Percentiles rank a stretch among this genome's conserved stretches.
Evolutionary conservation across 257 asterid species (phyloP).

Genomic region (Prunella vulgaris): DNA sequence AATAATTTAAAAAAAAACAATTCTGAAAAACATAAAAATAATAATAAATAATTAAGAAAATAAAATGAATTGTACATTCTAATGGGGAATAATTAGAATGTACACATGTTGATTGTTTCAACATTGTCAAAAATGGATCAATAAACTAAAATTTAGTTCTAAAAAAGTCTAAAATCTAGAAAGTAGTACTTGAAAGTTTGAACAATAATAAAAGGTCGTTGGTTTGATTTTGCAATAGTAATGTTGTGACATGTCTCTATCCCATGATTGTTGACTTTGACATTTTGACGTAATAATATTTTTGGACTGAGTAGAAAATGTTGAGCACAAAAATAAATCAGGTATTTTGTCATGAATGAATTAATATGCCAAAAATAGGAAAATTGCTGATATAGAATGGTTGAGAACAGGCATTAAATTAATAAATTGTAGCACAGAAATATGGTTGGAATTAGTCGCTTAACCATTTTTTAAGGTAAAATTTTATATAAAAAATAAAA

Average conservation of each 20-base stretch:
- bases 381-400: neutral
- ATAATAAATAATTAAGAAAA: too few relatives aligned
- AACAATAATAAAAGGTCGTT: neutral
- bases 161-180: constrained; percentile 1
- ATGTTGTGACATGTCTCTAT: neutral
- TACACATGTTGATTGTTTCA: too few relatives aligned
- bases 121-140: too few relatives aligned
- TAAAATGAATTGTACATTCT: too few relatives aligned
- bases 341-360: constrained; percentile 12
- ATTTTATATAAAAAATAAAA: too few relatives aligned
- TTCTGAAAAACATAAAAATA: too few relatives aligned
- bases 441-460: constrained; percentile 4
- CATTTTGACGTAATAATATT: neutral
- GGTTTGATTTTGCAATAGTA: neutral
- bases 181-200: neutral
- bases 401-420: constrained; percentile 4
- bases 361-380: neutral
- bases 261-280: constrained; percentile 1
- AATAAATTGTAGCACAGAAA: constrained; percentile 17
- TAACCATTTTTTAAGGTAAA: too few relatives aligned
- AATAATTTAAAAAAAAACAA: too few relatives aligned
- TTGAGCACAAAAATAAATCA: neutral
- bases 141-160: too few relatives aligned
- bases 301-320: neutral
- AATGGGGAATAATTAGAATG: too few relatives aligned